Conservation (phyloP, 2,329 filamentous ascomycete species). For the Onygena corvina region DNA sequence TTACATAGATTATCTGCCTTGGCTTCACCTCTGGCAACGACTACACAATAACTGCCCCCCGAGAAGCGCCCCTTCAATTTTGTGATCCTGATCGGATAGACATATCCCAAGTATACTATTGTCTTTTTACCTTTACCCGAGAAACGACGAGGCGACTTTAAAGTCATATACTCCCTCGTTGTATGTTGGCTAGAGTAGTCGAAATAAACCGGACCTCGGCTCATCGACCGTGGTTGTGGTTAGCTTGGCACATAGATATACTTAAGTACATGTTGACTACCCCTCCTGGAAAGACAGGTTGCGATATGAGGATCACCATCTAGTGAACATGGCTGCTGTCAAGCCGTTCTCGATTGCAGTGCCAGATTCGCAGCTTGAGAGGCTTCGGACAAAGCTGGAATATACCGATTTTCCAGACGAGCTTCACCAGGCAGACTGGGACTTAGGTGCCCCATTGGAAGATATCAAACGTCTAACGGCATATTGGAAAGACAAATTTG, state of each 20-base stretch:
- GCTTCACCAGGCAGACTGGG: slow-evolving; percentile 41
- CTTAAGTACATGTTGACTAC: too few relatives aligned
- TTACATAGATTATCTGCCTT: too few relatives aligned
- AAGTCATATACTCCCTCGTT: too few relatives aligned
- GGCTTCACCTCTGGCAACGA: too few relatives aligned
- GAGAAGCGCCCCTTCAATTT: too few relatives aligned
- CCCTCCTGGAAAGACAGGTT: not conserved
- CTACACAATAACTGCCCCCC: too few relatives aligned
- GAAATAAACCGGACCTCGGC: not conserved
- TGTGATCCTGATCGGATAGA: too few relatives aligned
- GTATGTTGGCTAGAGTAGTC: not conserved
- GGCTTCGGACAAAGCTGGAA: slow-evolving; percentile 46
- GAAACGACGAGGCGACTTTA: too few relatives aligned
- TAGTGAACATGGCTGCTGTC: not conserved
- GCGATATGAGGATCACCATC: not conserved
- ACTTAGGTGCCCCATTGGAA: slow-evolving; percentile 47
- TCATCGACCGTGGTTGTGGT: not conserved
- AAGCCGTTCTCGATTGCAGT: slow-evolving; percentile 40
- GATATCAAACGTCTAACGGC: slow-evolving; percentile 49
- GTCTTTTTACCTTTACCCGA: too few relatives aligned
- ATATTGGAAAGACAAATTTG: slow-evolving; percentile 46
- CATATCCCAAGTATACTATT: too few relatives aligned
- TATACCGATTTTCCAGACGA: slow-evolving; percentile 47
- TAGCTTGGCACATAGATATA: not conserved
- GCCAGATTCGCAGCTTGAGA: slow-evolving; percentile 41